Conservation (phyloP, 441 rosid species). For the Hypseocharis bilobata region DNA sequence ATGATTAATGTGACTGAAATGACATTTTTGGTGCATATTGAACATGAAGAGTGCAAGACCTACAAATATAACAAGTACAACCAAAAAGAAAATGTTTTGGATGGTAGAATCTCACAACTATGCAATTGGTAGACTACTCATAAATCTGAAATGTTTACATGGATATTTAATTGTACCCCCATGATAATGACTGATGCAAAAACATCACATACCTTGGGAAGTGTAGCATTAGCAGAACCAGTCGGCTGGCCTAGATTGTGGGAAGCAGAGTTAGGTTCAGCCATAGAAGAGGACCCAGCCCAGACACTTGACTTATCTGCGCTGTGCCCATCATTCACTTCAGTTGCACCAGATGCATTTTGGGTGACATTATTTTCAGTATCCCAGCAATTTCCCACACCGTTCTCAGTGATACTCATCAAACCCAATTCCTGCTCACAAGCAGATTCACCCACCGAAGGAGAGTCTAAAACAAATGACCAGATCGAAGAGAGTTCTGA, state of each 20-base stretch:
- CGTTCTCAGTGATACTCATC: constrained; percentile 70
- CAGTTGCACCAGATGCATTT: constrained; percentile 30
- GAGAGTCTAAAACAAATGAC: constrained; percentile 56
- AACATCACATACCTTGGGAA: constrained; percentile 50
- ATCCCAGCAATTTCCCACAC: constrained; percentile 28
- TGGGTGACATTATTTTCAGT: constrained; percentile 28
- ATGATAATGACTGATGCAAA: neutral
- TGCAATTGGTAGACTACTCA: neutral
- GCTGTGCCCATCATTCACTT: constrained; percentile 18
- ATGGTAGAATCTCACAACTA: neutral
- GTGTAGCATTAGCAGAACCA: constrained; percentile 36
- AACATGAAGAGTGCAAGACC: neutral
- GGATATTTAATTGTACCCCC: neutral
- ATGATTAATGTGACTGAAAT: neutral
- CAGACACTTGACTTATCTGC: constrained; percentile 33
- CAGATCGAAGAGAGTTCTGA: constrained; percentile 77
- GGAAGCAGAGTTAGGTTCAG: constrained; percentile 37
- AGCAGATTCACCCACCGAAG: constrained; percentile 47
- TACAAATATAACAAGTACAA: neutral
- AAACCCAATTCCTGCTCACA: constrained; percentile 74
- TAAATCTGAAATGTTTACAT: neutral
- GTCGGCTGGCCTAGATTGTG: constrained; percentile 32
- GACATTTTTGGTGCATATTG: neutral
- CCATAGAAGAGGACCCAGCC: constrained; percentile 41
- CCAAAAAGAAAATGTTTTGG: neutral